Evolutionary conservation across 2,329 filamentous ascomycete species (phyloP).

Genomic region (Cytospora chrysosperma): DNA sequence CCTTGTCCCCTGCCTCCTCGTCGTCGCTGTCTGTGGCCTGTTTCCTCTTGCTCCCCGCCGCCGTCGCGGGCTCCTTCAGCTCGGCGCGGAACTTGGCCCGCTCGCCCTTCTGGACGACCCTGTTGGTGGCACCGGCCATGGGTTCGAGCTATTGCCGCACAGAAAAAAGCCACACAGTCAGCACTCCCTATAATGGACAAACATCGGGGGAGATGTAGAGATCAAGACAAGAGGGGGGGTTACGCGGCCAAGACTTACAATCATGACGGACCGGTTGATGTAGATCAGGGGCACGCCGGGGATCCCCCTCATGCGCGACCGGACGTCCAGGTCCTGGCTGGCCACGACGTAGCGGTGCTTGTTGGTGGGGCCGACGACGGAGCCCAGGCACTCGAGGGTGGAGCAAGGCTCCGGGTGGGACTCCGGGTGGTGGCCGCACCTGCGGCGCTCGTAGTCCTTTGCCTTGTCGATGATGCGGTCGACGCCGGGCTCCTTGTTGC

Average conservation of each 20-base stretch:
- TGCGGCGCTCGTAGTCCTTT: conserved; percentile 69
- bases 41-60: conserved; percentile 49
- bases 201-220: conserved; percentile 17
- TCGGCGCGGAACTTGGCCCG: conserved; percentile 71
- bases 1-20: conserved; percentile 30
- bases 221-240: no score
- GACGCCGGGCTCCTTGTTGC: conserved; percentile 53
- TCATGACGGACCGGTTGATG: conserved; percentile 76
- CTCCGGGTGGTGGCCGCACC: conserved; percentile 75
- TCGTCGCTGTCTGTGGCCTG: conserved; percentile 42
- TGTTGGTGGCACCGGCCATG: conserved; percentile 67
- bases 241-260: conserved; percentile 43
- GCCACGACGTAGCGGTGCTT: conserved; percentile 79
- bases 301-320: conserved; percentile 63
- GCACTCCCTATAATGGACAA: conserved; percentile 26
- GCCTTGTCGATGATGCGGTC: conserved; percentile 68
- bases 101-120: conserved; percentile 67
- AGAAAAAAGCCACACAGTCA: background rate
- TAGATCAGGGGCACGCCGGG: conserved; percentile 76
- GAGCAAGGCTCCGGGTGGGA: conserved; percentile 69
- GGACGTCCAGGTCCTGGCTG: conserved; percentile 65
- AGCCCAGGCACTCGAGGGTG: conserved; percentile 67
- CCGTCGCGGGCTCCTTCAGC: conserved; percentile 45
- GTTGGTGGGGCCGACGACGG: conserved; percentile 81
- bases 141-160: conserved; percentile 48